phyloP scores from a whole-genome alignment of 345 rosid genomes.

The Durio zibethinus region DNA sequence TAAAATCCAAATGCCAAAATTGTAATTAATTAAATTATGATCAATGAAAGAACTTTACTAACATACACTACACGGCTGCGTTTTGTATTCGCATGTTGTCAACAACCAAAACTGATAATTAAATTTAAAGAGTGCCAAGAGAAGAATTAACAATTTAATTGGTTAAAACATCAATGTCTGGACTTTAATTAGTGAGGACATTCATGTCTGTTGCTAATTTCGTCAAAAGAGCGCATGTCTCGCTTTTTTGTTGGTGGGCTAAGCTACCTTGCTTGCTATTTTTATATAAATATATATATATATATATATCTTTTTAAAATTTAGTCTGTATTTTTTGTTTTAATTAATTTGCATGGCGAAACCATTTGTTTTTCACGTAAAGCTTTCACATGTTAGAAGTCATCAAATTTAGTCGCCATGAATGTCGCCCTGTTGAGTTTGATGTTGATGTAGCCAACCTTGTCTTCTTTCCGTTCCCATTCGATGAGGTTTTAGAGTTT shows the following conservation, averaged over 20 bases:
- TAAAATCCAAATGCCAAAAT: too few species aligned
- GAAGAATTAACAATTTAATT: not conserved
- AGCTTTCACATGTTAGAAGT: not conserved
- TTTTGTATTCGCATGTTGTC: not conserved
- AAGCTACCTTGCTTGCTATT: not conserved
- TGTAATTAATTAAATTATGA: too few species aligned
- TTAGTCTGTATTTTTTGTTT: not conserved
- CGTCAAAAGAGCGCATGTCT: too few species aligned
- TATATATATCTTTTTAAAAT: not conserved
- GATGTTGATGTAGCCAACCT: not conserved
- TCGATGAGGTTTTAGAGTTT: not conserved
- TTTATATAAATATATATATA: too few species aligned
- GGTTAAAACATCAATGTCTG: not conserved
- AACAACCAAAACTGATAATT: not conserved
- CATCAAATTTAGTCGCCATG: not conserved
- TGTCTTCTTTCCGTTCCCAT: not conserved
- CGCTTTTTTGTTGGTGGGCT: conserved; percentile 1
- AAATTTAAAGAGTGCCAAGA: not conserved
- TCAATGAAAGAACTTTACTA: too few species aligned
- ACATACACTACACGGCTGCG: too few species aligned
- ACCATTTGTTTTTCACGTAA: not conserved
- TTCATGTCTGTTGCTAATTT: conserved; percentile 1
- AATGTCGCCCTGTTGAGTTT: not conserved
- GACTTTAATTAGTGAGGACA: not conserved
- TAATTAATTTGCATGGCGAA: not conserved